Conservation (phyloP, 1,284 basidiomycete genomes). For the Ustilago lituana region DNA sequence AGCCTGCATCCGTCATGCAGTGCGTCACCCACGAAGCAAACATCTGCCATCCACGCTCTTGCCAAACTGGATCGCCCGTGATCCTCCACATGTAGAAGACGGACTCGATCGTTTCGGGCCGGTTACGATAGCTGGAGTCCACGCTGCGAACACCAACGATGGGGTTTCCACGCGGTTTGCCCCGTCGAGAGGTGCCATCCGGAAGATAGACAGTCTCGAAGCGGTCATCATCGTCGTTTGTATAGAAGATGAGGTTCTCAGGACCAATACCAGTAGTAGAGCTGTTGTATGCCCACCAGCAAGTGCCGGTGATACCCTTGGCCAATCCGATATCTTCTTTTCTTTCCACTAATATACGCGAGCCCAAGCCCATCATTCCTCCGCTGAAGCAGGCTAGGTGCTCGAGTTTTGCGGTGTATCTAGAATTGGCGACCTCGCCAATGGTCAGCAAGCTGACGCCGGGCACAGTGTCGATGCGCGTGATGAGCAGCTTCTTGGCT, state of each 20-base stretch:
- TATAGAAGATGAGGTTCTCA: constrained; percentile 59
- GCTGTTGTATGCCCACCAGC: constrained; percentile 70
- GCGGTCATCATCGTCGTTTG: constrained; percentile 52
- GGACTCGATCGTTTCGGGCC: constrained; percentile 73
- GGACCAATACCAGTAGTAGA: constrained; percentile 64
- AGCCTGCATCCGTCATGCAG: constrained; percentile 67
- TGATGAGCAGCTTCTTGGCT: constrained; percentile 68
- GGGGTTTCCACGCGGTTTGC: constrained; percentile 52
- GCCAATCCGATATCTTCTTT: constrained; percentile 68
- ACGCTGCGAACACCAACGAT: constrained; percentile 61
- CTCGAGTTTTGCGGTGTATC: constrained; percentile 60
- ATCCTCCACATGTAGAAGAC: constrained; percentile 72
- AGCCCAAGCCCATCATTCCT: constrained; percentile 72
- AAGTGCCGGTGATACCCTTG: constrained; percentile 69
- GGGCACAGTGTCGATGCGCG: constrained; percentile 68
- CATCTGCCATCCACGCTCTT: constrained; percentile 73
- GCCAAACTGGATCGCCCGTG: constrained; percentile 72
- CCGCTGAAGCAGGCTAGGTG: constrained; percentile 72
- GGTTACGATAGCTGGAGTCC: constrained; percentile 55
- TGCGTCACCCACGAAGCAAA: constrained; percentile 71
- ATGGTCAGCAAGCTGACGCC: constrained; percentile 66
- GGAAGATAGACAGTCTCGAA: constrained; percentile 38
- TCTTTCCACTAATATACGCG: constrained; percentile 68
- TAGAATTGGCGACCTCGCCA: constrained; percentile 40
- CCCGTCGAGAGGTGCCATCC: constrained; percentile 49